Evolutionary conservation across 192 early-diverging fungal genomes (phyloP), one percentile per base, ranked within the genome.

Genomic region (Mortierella claussenii): DNA sequence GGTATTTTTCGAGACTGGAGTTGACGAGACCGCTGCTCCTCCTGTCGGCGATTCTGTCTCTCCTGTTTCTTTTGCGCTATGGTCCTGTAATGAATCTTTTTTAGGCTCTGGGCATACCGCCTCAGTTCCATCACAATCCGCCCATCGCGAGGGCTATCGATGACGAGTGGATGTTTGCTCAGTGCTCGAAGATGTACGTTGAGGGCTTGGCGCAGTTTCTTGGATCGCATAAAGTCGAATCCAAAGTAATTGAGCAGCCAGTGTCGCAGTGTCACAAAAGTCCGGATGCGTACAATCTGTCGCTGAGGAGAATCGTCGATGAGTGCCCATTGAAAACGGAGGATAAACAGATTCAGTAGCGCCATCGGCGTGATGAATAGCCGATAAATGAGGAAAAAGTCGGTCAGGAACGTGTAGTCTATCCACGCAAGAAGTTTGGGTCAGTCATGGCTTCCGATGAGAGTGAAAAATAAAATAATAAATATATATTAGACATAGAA

Each of bases 301-400:
- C 82, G 63, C n/a, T 80, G 54, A 31, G 82, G 80, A 13, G 84
- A 79, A 45, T 89, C 71, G 26, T 83, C 73, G 26, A 60, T 53
- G 1, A 87, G 56, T 21, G 84, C 82, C 87, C 87, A 89, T 10
- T 70, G 60, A 45, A 89, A 89, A 1, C 87, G 73, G 21, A 84
- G 60, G 11, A 87, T 82, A 20, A 89, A 59, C 7, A 89, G 50
- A 48, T 85, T 81, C 26, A 86, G 81, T n/a, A 89, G 51, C 11
- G 84, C 78, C 34, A 80, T 55, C 18, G 87, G 84, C 9, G 84
- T 55, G 44, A 89, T 82, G 60, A 89, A 89, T n/a, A 73, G 65
- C 6, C 87, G 81, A 36, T 83, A 89, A 31, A 83, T 87, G n/a
- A 89, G 60, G 53, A 89, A 89, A 55, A 89, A 89, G 58, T 89